Conservation (phyloP, 2,329 filamentous ascomycete species). For the Trichoderma sp. region DNA sequence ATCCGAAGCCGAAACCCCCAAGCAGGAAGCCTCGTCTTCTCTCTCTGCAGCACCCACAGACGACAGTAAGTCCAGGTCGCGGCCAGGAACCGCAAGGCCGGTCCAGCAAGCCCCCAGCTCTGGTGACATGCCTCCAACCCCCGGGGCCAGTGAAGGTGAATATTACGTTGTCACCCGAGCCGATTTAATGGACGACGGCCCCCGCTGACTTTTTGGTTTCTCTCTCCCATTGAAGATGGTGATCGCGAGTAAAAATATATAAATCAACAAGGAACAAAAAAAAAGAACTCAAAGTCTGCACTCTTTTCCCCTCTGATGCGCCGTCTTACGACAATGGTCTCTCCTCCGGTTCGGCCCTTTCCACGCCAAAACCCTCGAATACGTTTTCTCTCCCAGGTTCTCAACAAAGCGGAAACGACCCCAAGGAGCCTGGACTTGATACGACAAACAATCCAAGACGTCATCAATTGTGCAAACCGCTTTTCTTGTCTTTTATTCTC, state of each 20-base stretch:
- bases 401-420: neutral
- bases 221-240: conserved; percentile 33
- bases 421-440: neutral
- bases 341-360: neutral
- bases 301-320: neutral
- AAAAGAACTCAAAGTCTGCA: neutral
- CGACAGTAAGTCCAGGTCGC: conserved; percentile 43
- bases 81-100: conserved; percentile 53
- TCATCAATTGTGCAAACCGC: neutral
- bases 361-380: neutral
- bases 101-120: conserved; percentile 50
- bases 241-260: conserved; percentile 33
- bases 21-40: conserved; percentile 19
- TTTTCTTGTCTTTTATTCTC: neutral
- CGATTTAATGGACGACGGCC: conserved; percentile 29
- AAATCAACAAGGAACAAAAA: neutral
- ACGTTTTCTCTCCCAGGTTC: neutral
- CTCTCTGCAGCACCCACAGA: conserved; percentile 24
- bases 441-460: neutral
- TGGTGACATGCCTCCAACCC: conserved; percentile 59
- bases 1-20: conserved; percentile 8
- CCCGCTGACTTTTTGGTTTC: conserved; percentile 31
- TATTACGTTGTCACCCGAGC: conserved; percentile 41
- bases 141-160: conserved; percentile 62
- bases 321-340: neutral